These are phyloP conservation scores for Petunia hybrid DNA, from an alignment of 305 asterid genomes.

Conservation along the genomic window DNA sequence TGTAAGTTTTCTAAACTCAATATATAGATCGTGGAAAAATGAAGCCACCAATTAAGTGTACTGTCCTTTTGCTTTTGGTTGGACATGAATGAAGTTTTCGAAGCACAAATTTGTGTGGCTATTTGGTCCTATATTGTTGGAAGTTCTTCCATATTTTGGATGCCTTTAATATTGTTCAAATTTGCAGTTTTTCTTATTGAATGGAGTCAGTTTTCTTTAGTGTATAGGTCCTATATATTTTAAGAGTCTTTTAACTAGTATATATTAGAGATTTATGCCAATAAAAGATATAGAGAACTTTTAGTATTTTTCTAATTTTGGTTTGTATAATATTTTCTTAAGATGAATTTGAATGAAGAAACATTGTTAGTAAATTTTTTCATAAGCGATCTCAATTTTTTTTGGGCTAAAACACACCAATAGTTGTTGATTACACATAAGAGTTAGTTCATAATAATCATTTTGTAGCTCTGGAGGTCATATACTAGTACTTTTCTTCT, in stretches of 20 bases:
- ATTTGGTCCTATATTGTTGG: constrained; percentile 56
- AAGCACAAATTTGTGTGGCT: constrained; percentile 38
- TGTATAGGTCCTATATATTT: no score
- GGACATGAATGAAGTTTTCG: constrained; percentile 52
- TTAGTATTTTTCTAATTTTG: no score
- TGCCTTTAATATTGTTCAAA: constrained; percentile 37
- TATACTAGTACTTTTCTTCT: constrained; percentile 19
- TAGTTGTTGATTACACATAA: no score
- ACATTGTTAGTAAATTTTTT: no score
- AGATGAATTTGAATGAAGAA: no score
- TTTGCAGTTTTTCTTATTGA: constrained; percentile 17
- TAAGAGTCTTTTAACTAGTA: no score
- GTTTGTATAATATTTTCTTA: no score
- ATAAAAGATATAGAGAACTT: no score
- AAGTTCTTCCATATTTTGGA: constrained; percentile 51
- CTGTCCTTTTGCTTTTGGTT: constrained; percentile 70
- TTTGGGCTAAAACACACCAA: no score
- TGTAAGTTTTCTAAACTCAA: constrained; percentile 8
- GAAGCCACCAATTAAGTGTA: constrained; percentile 34
- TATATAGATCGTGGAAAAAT: constrained; percentile 45
- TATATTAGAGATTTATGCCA: no score
- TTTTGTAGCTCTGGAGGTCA: not conserved
- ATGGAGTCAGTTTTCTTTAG: constrained; percentile 38
- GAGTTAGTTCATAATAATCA: constrained; percentile 29
- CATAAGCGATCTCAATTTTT: no score